phyloP scores from a whole-genome alignment of 2,329 filamentous ascomycete genomes.

The Fusarium xyrophilum region DNA sequence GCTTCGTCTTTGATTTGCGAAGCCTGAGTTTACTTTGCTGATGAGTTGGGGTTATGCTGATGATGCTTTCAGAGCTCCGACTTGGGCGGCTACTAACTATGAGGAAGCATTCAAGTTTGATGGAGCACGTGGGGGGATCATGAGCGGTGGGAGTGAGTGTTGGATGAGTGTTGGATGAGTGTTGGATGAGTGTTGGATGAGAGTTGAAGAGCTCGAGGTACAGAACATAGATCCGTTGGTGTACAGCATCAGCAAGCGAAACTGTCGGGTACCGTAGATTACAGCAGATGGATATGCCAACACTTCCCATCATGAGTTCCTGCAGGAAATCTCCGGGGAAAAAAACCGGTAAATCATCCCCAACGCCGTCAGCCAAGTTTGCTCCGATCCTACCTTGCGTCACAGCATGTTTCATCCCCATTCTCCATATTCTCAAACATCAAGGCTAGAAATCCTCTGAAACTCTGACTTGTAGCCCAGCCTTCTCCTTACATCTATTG shows the following conservation, averaged over 20 bases:
- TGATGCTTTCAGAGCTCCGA: slow-evolving; percentile 50
- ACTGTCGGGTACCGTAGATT: no score
- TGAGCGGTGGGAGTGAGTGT: slow-evolving; percentile 49
- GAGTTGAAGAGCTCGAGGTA: no score
- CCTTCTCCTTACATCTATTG: slow-evolving; percentile 5
- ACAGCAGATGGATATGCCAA: not conserved
- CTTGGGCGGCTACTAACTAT: slow-evolving; percentile 54
- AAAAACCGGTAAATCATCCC: not conserved
- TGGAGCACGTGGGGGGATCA: slow-evolving; percentile 67
- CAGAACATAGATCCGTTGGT: not conserved
- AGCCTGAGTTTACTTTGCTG: slow-evolving; percentile 53
- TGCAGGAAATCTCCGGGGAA: not conserved
- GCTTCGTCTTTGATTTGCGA: slow-evolving; percentile 57
- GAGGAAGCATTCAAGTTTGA: slow-evolving; percentile 53
- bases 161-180: no score
- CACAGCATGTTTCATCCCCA: slow-evolving; percentile 6
- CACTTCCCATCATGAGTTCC: not conserved
- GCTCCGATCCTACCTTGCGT: not conserved
- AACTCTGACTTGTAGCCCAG: not conserved
- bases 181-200: no score
- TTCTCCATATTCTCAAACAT: not conserved
- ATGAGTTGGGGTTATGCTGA: not conserved
- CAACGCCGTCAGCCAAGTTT: not conserved
- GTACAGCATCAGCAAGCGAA: not conserved
- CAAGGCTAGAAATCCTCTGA: not conserved